Percentiles rank a stretch among this genome's conserved stretches.
Evolutionary conservation across 2,329 filamentous ascomycete species (phyloP).

Genomic region (Beauveria medogensis): DNA sequence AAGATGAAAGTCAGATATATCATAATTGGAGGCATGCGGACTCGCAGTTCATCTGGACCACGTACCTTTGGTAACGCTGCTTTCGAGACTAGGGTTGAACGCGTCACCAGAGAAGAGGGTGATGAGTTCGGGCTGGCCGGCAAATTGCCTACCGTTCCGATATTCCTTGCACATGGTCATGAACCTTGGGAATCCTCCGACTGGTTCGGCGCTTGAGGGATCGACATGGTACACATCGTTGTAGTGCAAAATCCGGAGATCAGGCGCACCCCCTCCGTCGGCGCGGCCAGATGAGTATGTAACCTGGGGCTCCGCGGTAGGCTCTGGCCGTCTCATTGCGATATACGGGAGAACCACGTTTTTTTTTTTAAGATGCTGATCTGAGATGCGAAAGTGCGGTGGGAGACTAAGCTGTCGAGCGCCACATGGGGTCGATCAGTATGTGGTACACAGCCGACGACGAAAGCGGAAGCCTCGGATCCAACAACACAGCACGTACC

Average conservation of each 20-base stretch:
- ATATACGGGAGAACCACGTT: neutral
- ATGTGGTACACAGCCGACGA: neutral
- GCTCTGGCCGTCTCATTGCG: neutral
- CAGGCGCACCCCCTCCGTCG: conserved; percentile 37
- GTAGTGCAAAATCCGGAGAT: conserved; percentile 78
- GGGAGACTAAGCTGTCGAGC: neutral
- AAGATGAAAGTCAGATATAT: neutral
- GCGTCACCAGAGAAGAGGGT: conserved; percentile 88
- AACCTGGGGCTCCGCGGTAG: conserved; percentile 9
- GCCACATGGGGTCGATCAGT: neutral
- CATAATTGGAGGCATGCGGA: too few species aligned
- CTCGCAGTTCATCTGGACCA: too few species aligned
- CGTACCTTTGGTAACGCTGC: conserved; percentile 74
- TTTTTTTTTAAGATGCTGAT: neutral
- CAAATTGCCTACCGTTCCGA: conserved; percentile 50
- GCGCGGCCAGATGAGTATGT: conserved; percentile 14
- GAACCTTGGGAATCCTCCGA: conserved; percentile 75
- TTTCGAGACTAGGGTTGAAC: conserved; percentile 86
- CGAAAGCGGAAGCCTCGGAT: conserved; percentile 4
- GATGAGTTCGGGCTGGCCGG: conserved; percentile 56
- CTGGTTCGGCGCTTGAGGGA: conserved; percentile 64
- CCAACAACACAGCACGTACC: neutral
- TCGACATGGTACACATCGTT: conserved; percentile 95
- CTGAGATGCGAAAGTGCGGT: neutral
- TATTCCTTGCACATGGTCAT: conserved; percentile 73